Conservation (phyloP, 441 rosid genomes). For the Syzygium syzygioides region DNA sequence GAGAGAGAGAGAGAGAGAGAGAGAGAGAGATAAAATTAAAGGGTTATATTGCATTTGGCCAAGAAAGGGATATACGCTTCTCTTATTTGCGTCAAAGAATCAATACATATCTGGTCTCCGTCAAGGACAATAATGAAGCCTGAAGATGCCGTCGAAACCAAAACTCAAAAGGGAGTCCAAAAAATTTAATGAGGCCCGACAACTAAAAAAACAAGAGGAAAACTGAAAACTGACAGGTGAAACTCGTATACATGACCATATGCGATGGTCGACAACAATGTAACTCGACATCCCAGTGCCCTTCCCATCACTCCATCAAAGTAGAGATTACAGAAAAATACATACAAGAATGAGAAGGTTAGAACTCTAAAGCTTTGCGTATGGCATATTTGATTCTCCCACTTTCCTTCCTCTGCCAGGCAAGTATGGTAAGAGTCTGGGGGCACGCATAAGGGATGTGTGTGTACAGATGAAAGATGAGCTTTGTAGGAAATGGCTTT, state of each 20-base stretch:
- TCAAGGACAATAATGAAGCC: not conserved
- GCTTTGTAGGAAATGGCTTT: not conserved
- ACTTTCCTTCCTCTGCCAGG: not conserved
- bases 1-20: not conserved
- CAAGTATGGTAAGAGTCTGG: not conserved
- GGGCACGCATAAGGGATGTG: not conserved
- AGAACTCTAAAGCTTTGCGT: not conserved
- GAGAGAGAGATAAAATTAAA: too few relatives aligned
- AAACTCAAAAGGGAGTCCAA: not conserved
- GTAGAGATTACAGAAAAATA: not conserved
- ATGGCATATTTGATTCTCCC: not conserved
- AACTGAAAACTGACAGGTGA: not conserved
- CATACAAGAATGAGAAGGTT: not conserved
- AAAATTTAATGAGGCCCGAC: not conserved
- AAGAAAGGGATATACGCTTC: not conserved
- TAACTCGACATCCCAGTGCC: not conserved
- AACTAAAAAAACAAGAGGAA: not conserved
- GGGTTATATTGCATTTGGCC: not conserved
- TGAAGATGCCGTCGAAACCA: not conserved
- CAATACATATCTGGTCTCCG: not conserved
- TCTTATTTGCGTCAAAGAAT: not conserved
- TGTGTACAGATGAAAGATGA: not conserved
- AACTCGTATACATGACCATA: not conserved
- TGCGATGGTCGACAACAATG: not conserved
- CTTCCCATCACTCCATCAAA: not conserved